Percentiles rank a stretch among this genome's conserved stretches.
These are phyloP conservation scores for Cladosporium sp. DNA, from an alignment of 2,329 filamentous ascomycete genomes.

Conservation along the genomic window DNA sequence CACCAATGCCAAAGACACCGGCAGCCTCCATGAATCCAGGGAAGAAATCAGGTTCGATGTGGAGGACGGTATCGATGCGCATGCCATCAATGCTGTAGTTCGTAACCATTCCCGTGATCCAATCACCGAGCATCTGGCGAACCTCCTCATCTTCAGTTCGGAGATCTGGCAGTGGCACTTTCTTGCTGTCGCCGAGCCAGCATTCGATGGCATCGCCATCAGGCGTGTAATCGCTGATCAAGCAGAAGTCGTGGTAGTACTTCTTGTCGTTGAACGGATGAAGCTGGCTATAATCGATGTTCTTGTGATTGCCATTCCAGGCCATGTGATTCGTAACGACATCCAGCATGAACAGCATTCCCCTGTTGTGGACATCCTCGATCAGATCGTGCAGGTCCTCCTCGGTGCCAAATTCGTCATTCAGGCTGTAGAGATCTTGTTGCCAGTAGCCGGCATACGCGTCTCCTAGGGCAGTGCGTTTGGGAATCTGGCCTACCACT, in stretches of 20 bases:
- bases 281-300: constrained; percentile 56
- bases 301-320: constrained; percentile 49
- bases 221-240: constrained; percentile 53
- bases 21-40: constrained; percentile 37
- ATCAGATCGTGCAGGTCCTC: constrained; percentile 61
- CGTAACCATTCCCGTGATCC: constrained; percentile 43
- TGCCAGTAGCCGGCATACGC: constrained; percentile 56
- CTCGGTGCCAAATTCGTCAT: constrained; percentile 59
- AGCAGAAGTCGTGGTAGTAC: constrained; percentile 63
- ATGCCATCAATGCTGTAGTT: constrained; percentile 47
- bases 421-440: constrained; percentile 55
- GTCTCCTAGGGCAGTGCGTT: constrained; percentile 44
- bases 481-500: constrained; percentile 44
- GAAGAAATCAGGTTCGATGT: constrained; percentile 42
- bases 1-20: constrained; percentile 41
- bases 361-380: constrained; percentile 54
- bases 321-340: constrained; percentile 58
- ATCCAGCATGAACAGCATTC: constrained; percentile 63
- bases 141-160: constrained; percentile 46
- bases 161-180: constrained; percentile 49
- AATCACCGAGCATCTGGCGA: constrained; percentile 42
- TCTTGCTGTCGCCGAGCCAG: constrained; percentile 53
- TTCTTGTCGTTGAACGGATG: constrained; percentile 56
- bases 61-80: constrained; percentile 42
- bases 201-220: constrained; percentile 44